Evolutionary conservation across 2,329 filamentous ascomycete species (phyloP).

Genomic region (Paraphaeosphaeria sporulosa): DNA sequence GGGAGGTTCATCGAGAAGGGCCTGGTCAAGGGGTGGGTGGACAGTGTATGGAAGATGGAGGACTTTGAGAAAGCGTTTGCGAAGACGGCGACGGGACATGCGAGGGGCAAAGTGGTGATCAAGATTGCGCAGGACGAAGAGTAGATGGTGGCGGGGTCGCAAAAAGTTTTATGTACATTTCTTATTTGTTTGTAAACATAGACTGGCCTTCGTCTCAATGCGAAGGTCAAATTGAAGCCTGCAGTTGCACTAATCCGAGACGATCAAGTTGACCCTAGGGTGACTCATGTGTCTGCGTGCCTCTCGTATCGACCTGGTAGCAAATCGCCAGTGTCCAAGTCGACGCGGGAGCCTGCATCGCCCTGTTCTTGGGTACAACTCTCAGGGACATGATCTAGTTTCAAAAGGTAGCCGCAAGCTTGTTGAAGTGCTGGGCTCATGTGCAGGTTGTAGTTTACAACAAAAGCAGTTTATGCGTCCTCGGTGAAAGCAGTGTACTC

Average conservation of each 20-base stretch:
- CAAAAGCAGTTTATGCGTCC: conserved; percentile 47
- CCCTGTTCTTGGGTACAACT: too few species aligned
- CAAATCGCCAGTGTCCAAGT: too few species aligned
- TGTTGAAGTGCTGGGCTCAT: conserved; percentile 3
- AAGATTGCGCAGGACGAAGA: conserved; percentile 20
- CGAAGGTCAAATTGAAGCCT: too few species aligned
- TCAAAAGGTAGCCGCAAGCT: neutral
- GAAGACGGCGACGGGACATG: conserved; percentile 49
- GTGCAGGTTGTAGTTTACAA: conserved; percentile 16
- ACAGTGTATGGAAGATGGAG: conserved; percentile 54
- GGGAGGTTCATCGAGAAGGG: conserved; percentile 52
- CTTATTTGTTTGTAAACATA: neutral
- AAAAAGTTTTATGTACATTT: neutral
- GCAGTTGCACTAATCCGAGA: too few species aligned
- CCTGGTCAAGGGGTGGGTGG: conserved; percentile 47
- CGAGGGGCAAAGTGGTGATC: conserved; percentile 54
- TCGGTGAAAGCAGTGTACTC: conserved; percentile 80
- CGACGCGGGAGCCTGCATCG: too few species aligned
- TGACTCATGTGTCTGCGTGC: too few species aligned
- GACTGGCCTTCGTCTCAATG: too few species aligned
- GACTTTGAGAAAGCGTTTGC: conserved; percentile 52
- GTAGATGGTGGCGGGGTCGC: neutral
- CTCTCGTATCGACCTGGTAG: too few species aligned
- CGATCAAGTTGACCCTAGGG: too few species aligned
- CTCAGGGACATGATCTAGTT: too few species aligned